Base-by-base conservation (phyloP, 192 early-diverging fungal species). In the Cetraspora pellucida region DNA sequence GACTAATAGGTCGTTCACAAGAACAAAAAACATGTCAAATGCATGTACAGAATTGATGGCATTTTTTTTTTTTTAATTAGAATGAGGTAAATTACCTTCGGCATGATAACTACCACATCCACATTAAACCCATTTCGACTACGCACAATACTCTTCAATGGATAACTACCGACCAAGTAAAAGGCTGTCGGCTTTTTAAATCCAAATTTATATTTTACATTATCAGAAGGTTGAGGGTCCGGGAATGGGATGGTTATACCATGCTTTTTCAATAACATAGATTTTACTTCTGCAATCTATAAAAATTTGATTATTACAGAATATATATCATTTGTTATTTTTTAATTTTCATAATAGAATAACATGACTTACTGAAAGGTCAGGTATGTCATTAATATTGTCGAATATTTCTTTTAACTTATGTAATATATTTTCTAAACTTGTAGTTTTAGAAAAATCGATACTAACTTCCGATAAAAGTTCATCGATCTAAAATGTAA, bases 81-180 rank as follows among this genome's bases (percentile, higher is more conserved):
- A 71, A 5, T 47, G n/a, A 3, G 10, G 21, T 37, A 6, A 67
- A 60, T 82, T 76, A 87, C 87, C 25, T 47, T 70, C 0, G 97
- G 97, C 96, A 99, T 97, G 68, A 96, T 90, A 21, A 97, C 92
- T 16, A 91, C 91, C 37, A 99, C 81, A 81, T 99, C 97, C 0
- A 98, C 92, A 77, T 93, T 96, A 78, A 90, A 90, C 3, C 87
- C 87, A 44, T 79, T 55, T 6, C 83, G 84, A 16, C 79, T 69
- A 70, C 88, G 92, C 16, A 88, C 79, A 0, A 91, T 85, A 72
- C 90, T 90, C 74, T 94, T 92, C 63, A 99, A 81, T 17, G 95
- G 86, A 74, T 92, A 99, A 78, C 93, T 94, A 21, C 97, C 97
- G 6, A 95, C 91, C 19, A 99, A 79, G 77, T 93, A 89, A 23